These are phyloP conservation scores for Catharanthus roseus DNA, from an alignment of 257 asterid species.

Conservation along the genomic window DNA sequence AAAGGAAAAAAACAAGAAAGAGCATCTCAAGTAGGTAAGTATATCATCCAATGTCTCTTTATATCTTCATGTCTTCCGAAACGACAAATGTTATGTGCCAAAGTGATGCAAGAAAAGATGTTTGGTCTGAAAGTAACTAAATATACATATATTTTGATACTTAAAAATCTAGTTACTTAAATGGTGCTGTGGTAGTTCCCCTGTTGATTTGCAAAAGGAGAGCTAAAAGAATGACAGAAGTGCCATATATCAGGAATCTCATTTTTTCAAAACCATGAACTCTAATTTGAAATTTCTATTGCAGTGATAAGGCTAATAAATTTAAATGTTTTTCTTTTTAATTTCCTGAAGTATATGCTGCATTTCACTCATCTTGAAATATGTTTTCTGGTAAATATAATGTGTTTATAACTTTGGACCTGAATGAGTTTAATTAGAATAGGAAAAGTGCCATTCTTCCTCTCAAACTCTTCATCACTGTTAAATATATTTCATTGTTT, in stretches of 20 bases:
- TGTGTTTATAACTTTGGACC: not conserved
- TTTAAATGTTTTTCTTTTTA: not conserved
- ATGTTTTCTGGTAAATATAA: not conserved
- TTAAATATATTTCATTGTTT: not conserved
- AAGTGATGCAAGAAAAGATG: not conserved
- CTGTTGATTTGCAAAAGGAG: not conserved
- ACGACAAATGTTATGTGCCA: not conserved
- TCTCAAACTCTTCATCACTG: not conserved
- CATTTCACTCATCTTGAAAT: not conserved
- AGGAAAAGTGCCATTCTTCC: not conserved
- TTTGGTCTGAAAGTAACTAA: not conserved
- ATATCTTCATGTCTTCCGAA: not conserved
- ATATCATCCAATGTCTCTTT: not conserved
- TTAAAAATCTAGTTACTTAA: not conserved
- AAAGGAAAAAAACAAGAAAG: not conserved
- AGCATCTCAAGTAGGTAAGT: not conserved
- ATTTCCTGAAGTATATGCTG: not conserved
- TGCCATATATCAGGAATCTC: not conserved
- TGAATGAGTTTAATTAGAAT: not conserved
- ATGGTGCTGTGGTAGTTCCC: not conserved
- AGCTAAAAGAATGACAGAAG: constrained; percentile 1
- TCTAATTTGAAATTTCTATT: not conserved
- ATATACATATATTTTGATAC: not conserved
- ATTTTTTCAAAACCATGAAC: not conserved
- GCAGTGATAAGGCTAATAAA: not conserved